Conservation (phyloP, 2,329 filamentous ascomycete genomes). For the Colletotrichum sp. region DNA sequence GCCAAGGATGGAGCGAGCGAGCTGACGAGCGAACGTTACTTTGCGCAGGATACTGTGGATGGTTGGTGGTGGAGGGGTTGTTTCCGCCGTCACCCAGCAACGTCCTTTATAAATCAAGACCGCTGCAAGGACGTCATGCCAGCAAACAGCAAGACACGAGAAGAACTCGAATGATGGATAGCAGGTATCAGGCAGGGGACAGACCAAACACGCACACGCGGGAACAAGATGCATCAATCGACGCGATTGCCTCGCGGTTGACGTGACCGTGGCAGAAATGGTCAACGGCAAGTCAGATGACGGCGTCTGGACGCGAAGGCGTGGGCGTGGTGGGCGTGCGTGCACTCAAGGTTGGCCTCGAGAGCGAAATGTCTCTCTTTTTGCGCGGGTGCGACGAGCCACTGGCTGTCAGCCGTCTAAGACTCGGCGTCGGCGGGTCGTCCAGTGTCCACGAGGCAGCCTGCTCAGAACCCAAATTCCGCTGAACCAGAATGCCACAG, state of each 20-base stretch:
- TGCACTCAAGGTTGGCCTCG: constrained; percentile 8
- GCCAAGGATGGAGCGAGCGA: not conserved
- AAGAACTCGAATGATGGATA: not conserved
- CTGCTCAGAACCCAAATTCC: not conserved
- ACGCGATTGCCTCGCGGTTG: not conserved
- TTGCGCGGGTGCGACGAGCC: constrained; percentile 1
- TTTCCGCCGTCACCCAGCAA: constrained; percentile 18
- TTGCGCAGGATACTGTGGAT: not conserved
- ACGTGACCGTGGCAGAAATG: not conserved
- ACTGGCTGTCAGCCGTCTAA: constrained; percentile 7
- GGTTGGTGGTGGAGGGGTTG: constrained; percentile 2
- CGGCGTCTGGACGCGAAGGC: not conserved
- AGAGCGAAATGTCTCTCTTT: constrained; percentile 10
- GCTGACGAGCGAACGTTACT: not conserved
- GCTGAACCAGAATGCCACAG: not conserved
- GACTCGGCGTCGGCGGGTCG: not conserved
- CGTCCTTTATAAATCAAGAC: constrained; percentile 19
- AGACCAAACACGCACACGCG: not conserved
- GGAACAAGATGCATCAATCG: not conserved
- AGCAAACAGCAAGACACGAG: not conserved
- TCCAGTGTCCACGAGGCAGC: constrained; percentile 12
- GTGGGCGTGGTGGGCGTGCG: not conserved
- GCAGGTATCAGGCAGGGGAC: not conserved
- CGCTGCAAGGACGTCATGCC: constrained; percentile 11
- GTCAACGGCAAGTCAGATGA: constrained; percentile 8